A percentile compares a stretch with the other conserved stretches of the same genome.
Conservation (phyloP, 2,329 filamentous ascomycete species). For the Arthrocladium fulminans region DNA sequence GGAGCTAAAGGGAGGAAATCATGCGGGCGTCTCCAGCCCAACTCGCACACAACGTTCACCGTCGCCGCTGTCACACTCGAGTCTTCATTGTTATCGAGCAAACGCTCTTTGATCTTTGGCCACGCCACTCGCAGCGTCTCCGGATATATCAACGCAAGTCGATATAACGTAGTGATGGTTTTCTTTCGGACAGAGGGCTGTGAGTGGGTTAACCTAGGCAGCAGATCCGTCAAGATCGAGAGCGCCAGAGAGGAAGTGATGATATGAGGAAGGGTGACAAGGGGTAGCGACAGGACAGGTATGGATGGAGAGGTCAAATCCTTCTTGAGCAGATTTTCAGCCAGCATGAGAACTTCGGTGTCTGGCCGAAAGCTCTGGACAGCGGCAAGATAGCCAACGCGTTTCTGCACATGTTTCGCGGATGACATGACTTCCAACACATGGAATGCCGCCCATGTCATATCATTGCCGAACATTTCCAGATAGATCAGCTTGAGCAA, state of each 20-base stretch:
- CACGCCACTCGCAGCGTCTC: slow-evolving; percentile 86
- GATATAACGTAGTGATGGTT: slow-evolving; percentile 86
- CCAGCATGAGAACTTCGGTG: slow-evolving; percentile 94
- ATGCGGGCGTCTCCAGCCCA: slow-evolving; percentile 86
- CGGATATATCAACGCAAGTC: slow-evolving; percentile 89
- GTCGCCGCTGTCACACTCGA: slow-evolving; percentile 90
- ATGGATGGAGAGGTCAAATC: slow-evolving; percentile 58
- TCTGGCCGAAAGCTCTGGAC: slow-evolving; percentile 93
- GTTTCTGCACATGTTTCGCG: slow-evolving; percentile 86
- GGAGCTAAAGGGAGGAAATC: slow-evolving; percentile 91
- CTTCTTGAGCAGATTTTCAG: slow-evolving; percentile 94
- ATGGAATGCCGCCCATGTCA: slow-evolving; percentile 99
- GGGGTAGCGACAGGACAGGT: slow-evolving; percentile 73
- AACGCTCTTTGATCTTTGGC: slow-evolving; percentile 92
- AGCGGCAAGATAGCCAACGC: slow-evolving; percentile 87
- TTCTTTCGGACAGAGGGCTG: slow-evolving; percentile 85
- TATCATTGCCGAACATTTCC: slow-evolving; percentile 98
- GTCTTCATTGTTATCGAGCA: slow-evolving; percentile 85
- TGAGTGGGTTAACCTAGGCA: slow-evolving; percentile 80
- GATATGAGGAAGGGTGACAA: slow-evolving; percentile 85
- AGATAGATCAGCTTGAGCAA: slow-evolving; percentile 93
- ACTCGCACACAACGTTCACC: slow-evolving; percentile 91
- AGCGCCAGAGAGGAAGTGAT: slow-evolving; percentile 88
- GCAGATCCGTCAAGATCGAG: slow-evolving; percentile 74
- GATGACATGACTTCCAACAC: slow-evolving; percentile 99